Conservation (phyloP, 177 flowering plant genomes). For the Telopea speciosissima region DNA sequence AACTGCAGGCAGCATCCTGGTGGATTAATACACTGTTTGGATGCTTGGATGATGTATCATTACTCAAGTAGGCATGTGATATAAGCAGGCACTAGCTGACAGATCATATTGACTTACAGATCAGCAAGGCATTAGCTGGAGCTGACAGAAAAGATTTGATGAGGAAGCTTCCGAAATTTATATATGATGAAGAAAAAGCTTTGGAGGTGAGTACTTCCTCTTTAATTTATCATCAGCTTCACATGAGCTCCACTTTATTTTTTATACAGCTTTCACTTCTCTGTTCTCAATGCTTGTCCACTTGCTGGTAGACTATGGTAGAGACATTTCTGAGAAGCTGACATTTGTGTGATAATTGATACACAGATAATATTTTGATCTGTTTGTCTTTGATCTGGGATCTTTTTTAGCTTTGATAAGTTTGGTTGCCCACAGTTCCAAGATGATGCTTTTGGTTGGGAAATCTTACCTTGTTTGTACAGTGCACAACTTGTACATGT, state of each 20-base stretch:
- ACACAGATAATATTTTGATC: neutral
- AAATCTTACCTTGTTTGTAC: neutral
- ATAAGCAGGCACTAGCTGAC: neutral
- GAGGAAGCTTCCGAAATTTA: slow-evolving; percentile 87
- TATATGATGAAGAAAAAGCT: slow-evolving; percentile 91
- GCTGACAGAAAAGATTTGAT: slow-evolving; percentile 79
- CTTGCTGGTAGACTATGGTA: neutral
- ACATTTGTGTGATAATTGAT: neutral
- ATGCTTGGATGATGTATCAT: no score
- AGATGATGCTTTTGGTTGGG: neutral
- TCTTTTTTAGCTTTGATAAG: neutral
- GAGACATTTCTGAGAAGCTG: neutral
- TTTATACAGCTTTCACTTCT: neutral
- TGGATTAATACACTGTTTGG: no score
- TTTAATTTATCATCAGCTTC: neutral
- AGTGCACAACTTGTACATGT: neutral
- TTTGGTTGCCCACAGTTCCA: neutral
- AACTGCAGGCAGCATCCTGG: neutral
- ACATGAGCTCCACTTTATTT: neutral
- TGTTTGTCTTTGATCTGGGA: neutral
- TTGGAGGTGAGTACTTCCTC: slow-evolving; percentile 56
- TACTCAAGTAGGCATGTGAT: no score
- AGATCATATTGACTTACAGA: slow-evolving; percentile 31
- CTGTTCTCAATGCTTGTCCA: neutral
- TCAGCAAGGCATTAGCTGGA: slow-evolving; percentile 76